Conservation (phyloP, 2,329 filamentous ascomycete species). For the Claviceps fusiformis region DNA sequence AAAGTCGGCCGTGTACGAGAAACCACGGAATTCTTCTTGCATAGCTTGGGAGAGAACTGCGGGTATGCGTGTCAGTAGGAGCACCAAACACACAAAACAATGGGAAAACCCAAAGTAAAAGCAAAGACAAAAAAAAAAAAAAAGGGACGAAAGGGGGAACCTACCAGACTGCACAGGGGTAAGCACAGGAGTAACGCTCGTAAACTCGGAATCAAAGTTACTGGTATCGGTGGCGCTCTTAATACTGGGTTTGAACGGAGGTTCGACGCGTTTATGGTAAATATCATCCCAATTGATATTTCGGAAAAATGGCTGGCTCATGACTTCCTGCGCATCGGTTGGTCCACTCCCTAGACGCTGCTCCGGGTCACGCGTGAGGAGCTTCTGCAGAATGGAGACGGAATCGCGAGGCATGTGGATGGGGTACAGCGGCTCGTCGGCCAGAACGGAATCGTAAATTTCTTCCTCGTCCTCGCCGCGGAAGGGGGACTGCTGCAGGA, state of each 20-base stretch:
- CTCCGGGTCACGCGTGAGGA: constrained; percentile 89
- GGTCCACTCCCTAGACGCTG: constrained; percentile 84
- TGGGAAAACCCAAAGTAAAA: neutral
- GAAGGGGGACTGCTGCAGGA: constrained; percentile 96
- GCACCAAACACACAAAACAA: too few relatives aligned
- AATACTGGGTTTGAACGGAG: constrained; percentile 82
- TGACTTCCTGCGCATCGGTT: constrained; percentile 95
- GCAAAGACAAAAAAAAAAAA: neutral
- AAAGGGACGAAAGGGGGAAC: constrained; percentile 19
- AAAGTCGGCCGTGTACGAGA: constrained; percentile 93
- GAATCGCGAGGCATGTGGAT: constrained; percentile 98
- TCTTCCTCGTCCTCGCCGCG: constrained; percentile 97
- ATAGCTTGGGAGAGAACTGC: constrained; percentile 91
- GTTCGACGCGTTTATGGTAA: constrained; percentile 81
- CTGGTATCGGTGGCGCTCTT: constrained; percentile 94
- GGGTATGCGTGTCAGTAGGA: neutral
- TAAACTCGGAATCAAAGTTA: constrained; percentile 98
- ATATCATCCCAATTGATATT: constrained; percentile 99
- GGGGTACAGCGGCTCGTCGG: constrained; percentile 92
- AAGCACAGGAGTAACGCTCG: constrained; percentile 91
- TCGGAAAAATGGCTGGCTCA: constrained; percentile 96
- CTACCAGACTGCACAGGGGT: constrained; percentile 95
- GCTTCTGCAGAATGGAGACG: constrained; percentile 93
- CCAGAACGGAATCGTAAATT: constrained; percentile 96
- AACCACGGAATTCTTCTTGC: constrained; percentile 98